Base-by-base conservation (phyloP, 2,329 filamentous ascomycete species). In the Bipolaris bicolor region DNA sequence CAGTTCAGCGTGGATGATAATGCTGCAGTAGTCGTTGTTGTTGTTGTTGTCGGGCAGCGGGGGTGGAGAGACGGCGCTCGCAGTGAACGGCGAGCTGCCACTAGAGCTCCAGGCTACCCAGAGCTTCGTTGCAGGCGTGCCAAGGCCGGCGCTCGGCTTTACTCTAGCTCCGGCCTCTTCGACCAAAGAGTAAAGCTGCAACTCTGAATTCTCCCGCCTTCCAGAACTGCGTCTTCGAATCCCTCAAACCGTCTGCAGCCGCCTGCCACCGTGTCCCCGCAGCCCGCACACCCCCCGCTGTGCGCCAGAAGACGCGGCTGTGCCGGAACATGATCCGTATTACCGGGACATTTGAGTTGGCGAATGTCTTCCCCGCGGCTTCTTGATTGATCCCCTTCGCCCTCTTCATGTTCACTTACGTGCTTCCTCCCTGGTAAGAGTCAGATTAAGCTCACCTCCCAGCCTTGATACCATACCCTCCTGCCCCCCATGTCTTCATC, bases 401-500 rank as follows among this genome's bases (percentile, higher is more conserved):
- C 62, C 49, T 62, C 57, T 52, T 57, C 60, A 58, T 56, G 57
- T 53, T 49, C 37, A 49, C 39, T 33, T 40, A 37, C 52, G 66
- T 70, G 67, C 63, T 62, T 57, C 47, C 24, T 50, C 55, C 16
- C 57, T 60, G 61, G 64, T 70, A 69, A 69, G 65, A 66, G 29
- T 58, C 57, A 55, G 49, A 65, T 64, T 66, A 62, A 69, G 58
- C 39, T 45, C 26, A 59, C 44, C 54, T 48, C 46, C 37, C 52
- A 36, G n/a, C 20, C 34, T 55, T 45, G 16, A 40, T 41, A 50
- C 26, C 10, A 22, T 37, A 44, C 31, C 29, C 47, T 43, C 24
- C 34, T 51, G 18, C 36, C 20, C 45, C 55, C 18, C 29, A 82
- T 81, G 80, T 74, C 79, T 53, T 75, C 78, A 40, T 77, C 78